Evolutionary conservation across 495 filamentous ascomycete genomes (phyloP).

Genomic region (Trichoderma gamsii): DNA sequence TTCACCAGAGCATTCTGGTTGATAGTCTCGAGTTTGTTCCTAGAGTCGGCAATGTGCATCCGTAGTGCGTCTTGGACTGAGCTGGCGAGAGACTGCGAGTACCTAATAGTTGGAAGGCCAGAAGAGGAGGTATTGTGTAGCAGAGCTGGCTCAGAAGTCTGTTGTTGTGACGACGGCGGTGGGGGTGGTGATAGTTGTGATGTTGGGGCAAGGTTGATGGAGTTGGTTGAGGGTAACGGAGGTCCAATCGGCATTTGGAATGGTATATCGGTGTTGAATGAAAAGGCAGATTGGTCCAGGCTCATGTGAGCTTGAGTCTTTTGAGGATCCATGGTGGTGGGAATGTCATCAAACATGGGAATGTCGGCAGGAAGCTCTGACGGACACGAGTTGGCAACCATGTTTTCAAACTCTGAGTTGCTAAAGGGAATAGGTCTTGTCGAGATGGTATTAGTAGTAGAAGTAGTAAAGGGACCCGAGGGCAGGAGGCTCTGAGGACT

Average conservation of each 20-base stretch:
- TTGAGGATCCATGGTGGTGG: constrained; percentile 4
- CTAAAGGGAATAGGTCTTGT: constrained; percentile 17
- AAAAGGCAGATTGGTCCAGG: constrained; percentile 27
- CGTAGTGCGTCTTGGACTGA: constrained; percentile 37
- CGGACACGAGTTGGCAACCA: constrained; percentile 17
- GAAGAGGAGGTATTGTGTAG: background rate
- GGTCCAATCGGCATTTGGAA: background rate
- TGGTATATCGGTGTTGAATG: constrained; percentile 21
- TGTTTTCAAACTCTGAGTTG: constrained; percentile 20
- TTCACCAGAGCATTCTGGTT: constrained; percentile 33
- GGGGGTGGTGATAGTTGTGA: background rate
- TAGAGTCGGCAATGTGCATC: constrained; percentile 35
- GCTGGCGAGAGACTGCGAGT: constrained; percentile 26
- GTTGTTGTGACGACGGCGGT: background rate
- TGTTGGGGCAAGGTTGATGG: background rate
- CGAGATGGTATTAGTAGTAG: constrained; percentile 12
- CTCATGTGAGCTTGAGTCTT: constrained; percentile 16
- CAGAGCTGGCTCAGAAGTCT: background rate
- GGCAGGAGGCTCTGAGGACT: constrained; percentile 18
- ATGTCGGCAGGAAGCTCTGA: constrained; percentile 36
- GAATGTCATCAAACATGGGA: constrained; percentile 18
- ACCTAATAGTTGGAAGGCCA: background rate
- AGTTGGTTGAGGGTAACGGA: background rate
- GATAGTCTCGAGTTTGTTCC: constrained; percentile 32
- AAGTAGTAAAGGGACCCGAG: constrained; percentile 21